phyloP scores from a whole-genome alignment of 2,329 filamentous ascomycete species.

The Drechslerella dactyloides region DNA sequence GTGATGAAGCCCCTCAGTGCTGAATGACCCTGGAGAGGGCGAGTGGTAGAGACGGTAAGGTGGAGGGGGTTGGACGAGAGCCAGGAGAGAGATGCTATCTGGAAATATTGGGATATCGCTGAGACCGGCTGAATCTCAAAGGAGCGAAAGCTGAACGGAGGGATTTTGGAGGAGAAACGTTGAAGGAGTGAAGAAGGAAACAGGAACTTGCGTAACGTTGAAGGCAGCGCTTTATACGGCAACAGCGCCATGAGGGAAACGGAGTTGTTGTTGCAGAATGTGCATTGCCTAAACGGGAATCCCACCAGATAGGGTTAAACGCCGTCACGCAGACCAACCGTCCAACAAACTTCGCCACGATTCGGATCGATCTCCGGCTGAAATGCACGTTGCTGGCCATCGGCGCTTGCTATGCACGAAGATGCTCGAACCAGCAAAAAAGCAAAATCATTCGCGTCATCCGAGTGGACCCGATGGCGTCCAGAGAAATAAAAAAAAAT shows the following conservation, averaged over 20 bases:
- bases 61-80: too few relatives aligned
- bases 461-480: neutral
- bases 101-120: too few relatives aligned
- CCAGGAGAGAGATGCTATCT: too few relatives aligned
- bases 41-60: neutral
- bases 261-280: neutral
- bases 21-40: too few relatives aligned
- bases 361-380: constrained; percentile 18
- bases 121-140: too few relatives aligned
- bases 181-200: neutral
- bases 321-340: too few relatives aligned
- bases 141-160: too few relatives aligned
- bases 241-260: neutral
- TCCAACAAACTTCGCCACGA: constrained; percentile 26
- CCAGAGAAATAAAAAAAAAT: neutral
- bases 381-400: constrained; percentile 11
- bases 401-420: neutral
- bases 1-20: too few relatives aligned
- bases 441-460: constrained; percentile 50
- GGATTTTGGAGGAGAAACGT: neutral
- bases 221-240: neutral
- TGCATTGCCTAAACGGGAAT: constrained; percentile 18
- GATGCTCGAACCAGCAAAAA: constrained; percentile 13
- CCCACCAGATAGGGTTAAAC: constrained; percentile 18
- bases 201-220: neutral